These are phyloP conservation scores for Gossypium anomalum DNA, from an alignment of 345 rosid genomes.

Conservation along the genomic window DNA sequence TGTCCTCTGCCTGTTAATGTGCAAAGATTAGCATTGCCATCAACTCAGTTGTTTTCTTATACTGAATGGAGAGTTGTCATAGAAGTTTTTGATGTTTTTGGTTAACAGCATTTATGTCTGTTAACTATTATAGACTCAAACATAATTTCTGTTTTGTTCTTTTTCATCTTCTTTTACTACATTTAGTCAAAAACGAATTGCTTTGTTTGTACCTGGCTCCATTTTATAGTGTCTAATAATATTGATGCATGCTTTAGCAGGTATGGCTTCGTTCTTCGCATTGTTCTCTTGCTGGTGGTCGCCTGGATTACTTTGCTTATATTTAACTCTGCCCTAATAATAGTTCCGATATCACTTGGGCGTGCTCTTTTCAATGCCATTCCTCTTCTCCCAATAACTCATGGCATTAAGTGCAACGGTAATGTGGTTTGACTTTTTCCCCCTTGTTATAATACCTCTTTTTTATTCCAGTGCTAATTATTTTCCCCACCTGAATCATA, in stretches of 20 bases:
- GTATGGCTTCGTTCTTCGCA: constrained; percentile 79
- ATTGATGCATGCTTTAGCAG: constrained; percentile 40
- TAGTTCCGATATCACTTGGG: constrained; percentile 91
- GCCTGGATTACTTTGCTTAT: constrained; percentile 97
- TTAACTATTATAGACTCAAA: neutral
- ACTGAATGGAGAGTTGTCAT: neutral
- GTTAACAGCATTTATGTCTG: neutral
- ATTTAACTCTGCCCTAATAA: constrained; percentile 85
- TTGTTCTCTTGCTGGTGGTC: constrained; percentile 73
- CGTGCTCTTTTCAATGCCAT: constrained; percentile 87
- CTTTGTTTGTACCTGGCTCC: neutral
- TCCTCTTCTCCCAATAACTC: constrained; percentile 94
- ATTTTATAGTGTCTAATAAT: neutral
- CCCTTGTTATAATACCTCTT: neutral
- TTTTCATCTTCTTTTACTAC: neutral
- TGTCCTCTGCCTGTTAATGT: neutral
- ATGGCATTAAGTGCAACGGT: constrained; percentile 98
- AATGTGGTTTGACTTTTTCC: constrained; percentile 18
- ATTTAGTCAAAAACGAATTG: neutral
- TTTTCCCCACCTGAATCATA: neutral
- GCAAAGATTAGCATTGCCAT: neutral
- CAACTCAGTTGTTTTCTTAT: neutral
- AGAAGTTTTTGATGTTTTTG: neutral
- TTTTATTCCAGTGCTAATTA: neutral
- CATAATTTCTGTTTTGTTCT: neutral